Percentiles rank a stretch among this genome's conserved stretches.
Conservation (phyloP, 139 green algal species). For the Klebsormidium nitens region DNA sequence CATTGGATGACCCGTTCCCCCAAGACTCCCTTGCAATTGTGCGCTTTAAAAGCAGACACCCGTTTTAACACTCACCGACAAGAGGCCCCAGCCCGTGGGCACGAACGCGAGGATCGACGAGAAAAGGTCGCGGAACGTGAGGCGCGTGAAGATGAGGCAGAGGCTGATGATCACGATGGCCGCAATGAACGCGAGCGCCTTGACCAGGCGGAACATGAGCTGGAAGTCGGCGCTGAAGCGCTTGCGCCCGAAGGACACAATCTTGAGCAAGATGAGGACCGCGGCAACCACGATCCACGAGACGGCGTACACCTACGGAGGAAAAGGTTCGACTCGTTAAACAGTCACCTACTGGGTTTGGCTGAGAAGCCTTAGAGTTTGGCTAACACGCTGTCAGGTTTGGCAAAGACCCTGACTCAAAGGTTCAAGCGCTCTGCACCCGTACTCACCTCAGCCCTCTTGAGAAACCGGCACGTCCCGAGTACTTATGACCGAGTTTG, state of each 20-base stretch:
- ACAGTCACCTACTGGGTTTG: no score
- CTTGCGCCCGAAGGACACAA: neutral
- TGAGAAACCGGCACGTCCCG: no score
- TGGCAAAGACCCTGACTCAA: no score
- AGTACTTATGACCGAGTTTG: no score
- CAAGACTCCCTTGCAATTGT: no score
- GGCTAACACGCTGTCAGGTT: no score
- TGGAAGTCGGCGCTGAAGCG: slow-evolving; percentile 15
- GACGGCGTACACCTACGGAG: slow-evolving; percentile 20
- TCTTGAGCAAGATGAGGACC: neutral
- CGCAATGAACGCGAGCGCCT: neutral
- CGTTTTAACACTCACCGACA: slow-evolving; percentile 13
- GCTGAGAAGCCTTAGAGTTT: no score
- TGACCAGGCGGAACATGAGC: slow-evolving; percentile 19
- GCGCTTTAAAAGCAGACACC: no score
- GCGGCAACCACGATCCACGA: slow-evolving; percentile 21
- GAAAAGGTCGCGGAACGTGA: slow-evolving; percentile 18
- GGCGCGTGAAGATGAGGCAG: slow-evolving; percentile 1
- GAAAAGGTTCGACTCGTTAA: no score
- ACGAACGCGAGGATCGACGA: slow-evolving; percentile 17
- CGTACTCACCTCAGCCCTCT: no score
- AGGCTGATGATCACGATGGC: neutral
- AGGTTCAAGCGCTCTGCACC: no score
- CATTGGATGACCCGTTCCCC: no score
- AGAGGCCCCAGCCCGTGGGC: slow-evolving; percentile 18